A percentile compares a stretch with the other conserved stretches of the same genome.
Conservation (phyloP, 2,329 filamentous ascomycete genomes). For the Cercospora zeae-maydis region DNA sequence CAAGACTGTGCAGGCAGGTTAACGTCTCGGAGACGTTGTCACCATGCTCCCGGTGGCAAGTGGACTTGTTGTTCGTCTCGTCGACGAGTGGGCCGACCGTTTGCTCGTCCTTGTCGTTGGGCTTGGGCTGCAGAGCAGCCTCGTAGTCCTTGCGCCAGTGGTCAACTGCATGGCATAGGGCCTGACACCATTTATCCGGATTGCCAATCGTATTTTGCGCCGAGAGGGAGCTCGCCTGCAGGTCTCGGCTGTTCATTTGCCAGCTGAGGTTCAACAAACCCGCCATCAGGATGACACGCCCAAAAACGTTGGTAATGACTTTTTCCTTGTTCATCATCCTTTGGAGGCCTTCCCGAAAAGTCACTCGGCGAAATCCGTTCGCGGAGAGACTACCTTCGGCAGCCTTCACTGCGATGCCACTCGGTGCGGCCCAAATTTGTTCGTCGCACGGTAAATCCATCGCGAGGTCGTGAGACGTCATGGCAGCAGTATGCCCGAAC, state of each 20-base stretch:
- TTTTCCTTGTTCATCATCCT: constrained; percentile 79
- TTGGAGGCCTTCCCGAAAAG: constrained; percentile 88
- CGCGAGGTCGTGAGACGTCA: constrained; percentile 94
- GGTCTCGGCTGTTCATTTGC: constrained; percentile 95
- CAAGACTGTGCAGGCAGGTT: constrained; percentile 85
- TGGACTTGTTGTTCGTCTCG: constrained; percentile 27
- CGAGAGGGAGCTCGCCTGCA: constrained; percentile 84
- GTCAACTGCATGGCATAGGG: constrained; percentile 83
- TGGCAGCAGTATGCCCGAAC: constrained; percentile 94
- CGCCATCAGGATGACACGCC: constrained; percentile 88
- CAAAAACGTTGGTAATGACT: constrained; percentile 89
- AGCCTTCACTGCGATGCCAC: constrained; percentile 77
- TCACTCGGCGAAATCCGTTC: constrained; percentile 77
- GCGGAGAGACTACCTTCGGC: constrained; percentile 76
- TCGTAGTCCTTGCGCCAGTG: constrained; percentile 93
- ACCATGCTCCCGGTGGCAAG: constrained; percentile 44
- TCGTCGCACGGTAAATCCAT: constrained; percentile 91
- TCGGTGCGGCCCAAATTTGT: constrained; percentile 84
- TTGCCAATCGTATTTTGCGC: constrained; percentile 77
- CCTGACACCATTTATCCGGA: constrained; percentile 84
- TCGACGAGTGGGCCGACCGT: constrained; percentile 37
- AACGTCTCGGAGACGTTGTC: constrained; percentile 81
- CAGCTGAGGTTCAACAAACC: constrained; percentile 89
- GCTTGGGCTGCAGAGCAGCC: constrained; percentile 54
- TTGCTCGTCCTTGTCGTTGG: constrained; percentile 46